Evolutionary conservation across 192 early-diverging fungal genomes (phyloP).

Genomic region (Entomortierella parvispora): DNA sequence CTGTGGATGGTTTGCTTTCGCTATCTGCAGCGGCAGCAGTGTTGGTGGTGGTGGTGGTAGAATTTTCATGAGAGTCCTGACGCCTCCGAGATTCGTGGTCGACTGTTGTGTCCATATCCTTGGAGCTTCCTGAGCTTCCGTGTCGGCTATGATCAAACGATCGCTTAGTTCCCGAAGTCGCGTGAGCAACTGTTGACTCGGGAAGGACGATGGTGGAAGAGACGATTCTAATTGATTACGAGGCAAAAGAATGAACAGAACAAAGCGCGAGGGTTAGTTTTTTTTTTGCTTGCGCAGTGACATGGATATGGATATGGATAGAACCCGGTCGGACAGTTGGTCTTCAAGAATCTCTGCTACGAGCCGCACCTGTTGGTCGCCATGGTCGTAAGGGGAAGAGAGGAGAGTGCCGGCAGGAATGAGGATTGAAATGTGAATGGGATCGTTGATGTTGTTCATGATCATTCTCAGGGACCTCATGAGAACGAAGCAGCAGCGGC

Average conservation of each 20-base stretch:
- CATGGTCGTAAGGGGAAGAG: background rate
- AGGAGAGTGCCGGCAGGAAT: background rate
- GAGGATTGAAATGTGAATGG: too few species aligned
- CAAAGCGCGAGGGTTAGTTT: background rate
- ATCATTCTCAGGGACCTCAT: too few species aligned
- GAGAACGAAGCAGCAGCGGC: too few species aligned
- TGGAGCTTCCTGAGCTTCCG: background rate
- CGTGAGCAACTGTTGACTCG: background rate
- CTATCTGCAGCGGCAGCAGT: background rate
- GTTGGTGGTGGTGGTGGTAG: background rate
- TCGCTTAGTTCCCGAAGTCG: slow-evolving; percentile 10
- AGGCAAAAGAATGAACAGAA: too few species aligned
- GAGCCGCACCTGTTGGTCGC: too few species aligned
- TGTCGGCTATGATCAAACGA: background rate
- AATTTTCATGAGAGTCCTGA: background rate
- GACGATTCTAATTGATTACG: slow-evolving; percentile 16
- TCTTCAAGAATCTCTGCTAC: too few species aligned
- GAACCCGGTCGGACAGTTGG: too few species aligned
- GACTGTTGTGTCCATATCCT: too few species aligned
- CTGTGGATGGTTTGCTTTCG: background rate
- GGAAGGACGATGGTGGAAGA: slow-evolving; percentile 32
- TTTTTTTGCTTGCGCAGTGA: too few species aligned
- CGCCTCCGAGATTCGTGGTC: background rate
- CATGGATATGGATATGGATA: too few species aligned
- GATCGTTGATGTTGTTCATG: too few species aligned